Evolutionary conservation across 208 protist genomes (phyloP), one percentile per base, ranked within the genome.

Genomic region (Borovskyia barvae): DNA sequence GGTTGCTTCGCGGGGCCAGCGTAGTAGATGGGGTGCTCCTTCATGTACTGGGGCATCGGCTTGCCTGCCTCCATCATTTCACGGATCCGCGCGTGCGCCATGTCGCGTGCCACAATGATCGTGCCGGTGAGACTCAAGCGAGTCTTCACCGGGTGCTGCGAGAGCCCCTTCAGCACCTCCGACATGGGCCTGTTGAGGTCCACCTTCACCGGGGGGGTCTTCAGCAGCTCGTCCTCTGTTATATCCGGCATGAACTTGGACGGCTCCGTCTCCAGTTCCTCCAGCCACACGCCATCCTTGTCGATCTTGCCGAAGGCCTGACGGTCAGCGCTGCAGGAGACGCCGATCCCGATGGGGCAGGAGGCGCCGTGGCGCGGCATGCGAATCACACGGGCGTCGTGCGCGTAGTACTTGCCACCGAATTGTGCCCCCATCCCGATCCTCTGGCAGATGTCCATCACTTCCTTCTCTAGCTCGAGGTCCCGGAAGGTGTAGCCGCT

Each of bases 321-420:
- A 41, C 97, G 77, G 64, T 99, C 97, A 0, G 97, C 97, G 45
- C 92, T 97, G 89, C 97, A 99, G 19, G 93, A 98, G n/a, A 99
- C 97, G 48, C 97, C 97, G 30, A 99, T 84, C 54, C 95, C 97
- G 24, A 92, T 90, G 11, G 85, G 87, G 69, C 86, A 97, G 29
- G 85, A 94, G 17, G 90, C 90, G 47, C 93, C 93, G 67, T 97
- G 93, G 42, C 93, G 88, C 15, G 93, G 93, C 65, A 97, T 77
- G 53, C 95, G 87, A 47, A 98, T 93, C 20, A 98, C 94, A 29
- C 95, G 80, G 11, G 97, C 96, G 75, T 99, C 97, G 70, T 98
- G 97, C 51, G 94, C 96, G 81, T 98, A 99, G 82, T 98, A 98
- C 77, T 98, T 98, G 12, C 97, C 97, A n/a, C 97, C 97, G 75